Evolutionary conservation across 495 filamentous ascomycete genomes (phyloP).

Genomic region (Lepraria neglecta): DNA sequence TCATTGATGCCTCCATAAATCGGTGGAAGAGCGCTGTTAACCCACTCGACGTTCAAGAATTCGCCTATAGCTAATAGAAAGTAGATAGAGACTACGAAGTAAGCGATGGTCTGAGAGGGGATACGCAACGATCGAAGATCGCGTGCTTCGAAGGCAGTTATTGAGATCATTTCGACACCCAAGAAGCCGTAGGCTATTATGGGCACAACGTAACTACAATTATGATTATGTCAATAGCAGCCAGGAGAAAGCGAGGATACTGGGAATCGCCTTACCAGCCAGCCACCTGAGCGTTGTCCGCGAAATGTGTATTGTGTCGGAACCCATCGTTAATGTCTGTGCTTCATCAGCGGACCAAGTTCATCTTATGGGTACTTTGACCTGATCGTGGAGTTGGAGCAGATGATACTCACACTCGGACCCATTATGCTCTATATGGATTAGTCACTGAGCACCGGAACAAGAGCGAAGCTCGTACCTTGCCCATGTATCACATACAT

Average conservation of each 20-base stretch:
- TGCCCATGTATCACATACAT: slow-evolving; percentile 35
- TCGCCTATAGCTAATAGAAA: slow-evolving; percentile 31
- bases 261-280: slow-evolving; percentile 32
- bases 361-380: neutral
- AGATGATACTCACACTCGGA: slow-evolving; percentile 1
- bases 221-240: neutral
- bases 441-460: neutral
- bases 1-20: slow-evolving; percentile 18
- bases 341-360: neutral
- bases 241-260: neutral
- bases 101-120: slow-evolving; percentile 31
- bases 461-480: slow-evolving; percentile 21
- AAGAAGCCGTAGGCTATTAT: slow-evolving; percentile 41
- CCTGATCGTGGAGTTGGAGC: neutral
- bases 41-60: slow-evolving; percentile 38
- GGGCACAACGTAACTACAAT: slow-evolving; percentile 37
- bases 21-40: slow-evolving; percentile 33
- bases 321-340: slow-evolving; percentile 31
- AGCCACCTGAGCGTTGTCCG: slow-evolving; percentile 29
- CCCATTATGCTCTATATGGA: neutral
- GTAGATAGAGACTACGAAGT: slow-evolving; percentile 29
- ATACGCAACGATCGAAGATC: slow-evolving; percentile 33
- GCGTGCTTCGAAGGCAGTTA: slow-evolving; percentile 44
- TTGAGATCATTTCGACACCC: slow-evolving; percentile 41
- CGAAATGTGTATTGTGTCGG: slow-evolving; percentile 30